A percentile compares a stretch with the other conserved stretches of the same genome.
phyloP scores from a whole-genome alignment of 495 filamentous ascomycete species.

The Immersiella caudata region DNA sequence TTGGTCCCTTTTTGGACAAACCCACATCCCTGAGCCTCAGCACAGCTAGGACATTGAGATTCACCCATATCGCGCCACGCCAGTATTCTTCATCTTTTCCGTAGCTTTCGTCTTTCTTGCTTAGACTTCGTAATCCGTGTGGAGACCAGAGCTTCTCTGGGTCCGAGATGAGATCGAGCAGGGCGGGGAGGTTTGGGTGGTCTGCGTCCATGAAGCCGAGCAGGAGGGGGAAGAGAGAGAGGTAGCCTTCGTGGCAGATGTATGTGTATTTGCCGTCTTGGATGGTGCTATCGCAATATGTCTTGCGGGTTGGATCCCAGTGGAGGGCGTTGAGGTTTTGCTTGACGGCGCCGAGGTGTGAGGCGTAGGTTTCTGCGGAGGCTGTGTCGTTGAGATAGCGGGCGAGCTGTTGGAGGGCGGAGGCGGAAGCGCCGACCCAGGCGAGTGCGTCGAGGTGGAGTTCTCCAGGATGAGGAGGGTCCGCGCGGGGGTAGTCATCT shows the following conservation, averaged over 20 bases:
- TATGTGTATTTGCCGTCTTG: constrained; percentile 79
- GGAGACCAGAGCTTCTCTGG: constrained; percentile 80
- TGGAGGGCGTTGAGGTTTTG: constrained; percentile 87
- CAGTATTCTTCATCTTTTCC: constrained; percentile 92
- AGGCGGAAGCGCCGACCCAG: constrained; percentile 92
- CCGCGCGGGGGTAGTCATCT: constrained; percentile 91
- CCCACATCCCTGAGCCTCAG: constrained; percentile 64
- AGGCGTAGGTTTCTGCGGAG: constrained; percentile 67
- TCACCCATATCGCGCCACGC: constrained; percentile 91
- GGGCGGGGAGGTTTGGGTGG: constrained; percentile 68
- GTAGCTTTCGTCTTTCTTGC: constrained; percentile 75
- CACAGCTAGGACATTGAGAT: constrained; percentile 88
- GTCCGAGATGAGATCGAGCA: constrained; percentile 74
- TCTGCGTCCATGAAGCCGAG: constrained; percentile 69
- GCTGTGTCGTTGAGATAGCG: constrained; percentile 66
- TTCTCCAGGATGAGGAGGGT: constrained; percentile 92
- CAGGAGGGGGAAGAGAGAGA: constrained; percentile 87
- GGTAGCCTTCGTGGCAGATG: constrained; percentile 93
- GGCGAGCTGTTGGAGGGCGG: constrained; percentile 74
- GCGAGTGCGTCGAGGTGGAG: constrained; percentile 88
- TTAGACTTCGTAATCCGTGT: constrained; percentile 80
- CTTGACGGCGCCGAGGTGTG: constrained; percentile 70
- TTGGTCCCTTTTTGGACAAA: constrained; percentile 46
- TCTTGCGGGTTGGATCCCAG: constrained; percentile 71
- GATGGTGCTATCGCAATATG: constrained; percentile 89